Conservation (phyloP, 805 yeast genomes). For the Candida tammaniensis region DNA sequence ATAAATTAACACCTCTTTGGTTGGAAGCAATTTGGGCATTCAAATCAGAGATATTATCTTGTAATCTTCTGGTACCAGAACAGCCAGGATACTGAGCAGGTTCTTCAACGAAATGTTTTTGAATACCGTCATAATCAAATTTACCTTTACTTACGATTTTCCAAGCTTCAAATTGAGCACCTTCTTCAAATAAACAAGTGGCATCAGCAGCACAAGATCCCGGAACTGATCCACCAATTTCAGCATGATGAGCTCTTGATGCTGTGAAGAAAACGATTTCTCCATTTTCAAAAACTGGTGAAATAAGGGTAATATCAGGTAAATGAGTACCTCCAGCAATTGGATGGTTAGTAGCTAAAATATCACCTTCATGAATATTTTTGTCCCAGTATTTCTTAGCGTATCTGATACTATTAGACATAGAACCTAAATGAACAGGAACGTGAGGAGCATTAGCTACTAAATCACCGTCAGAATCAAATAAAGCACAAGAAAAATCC, state of each 20-base stretch:
- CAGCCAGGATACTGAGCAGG: conserved; percentile 16
- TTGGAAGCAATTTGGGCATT: conserved; percentile 87
- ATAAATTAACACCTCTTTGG: conserved; percentile 69
- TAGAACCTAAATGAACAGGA: conserved; percentile 83
- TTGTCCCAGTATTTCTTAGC: conserved; percentile 67
- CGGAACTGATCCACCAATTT: conserved; percentile 18
- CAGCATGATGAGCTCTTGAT: conserved; percentile 20
- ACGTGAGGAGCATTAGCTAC: conserved; percentile 88
- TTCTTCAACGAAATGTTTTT: conserved; percentile 13
- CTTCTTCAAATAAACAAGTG: conserved; percentile 15
- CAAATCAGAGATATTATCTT: conserved; percentile 44
- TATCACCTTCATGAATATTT: conserved; percentile 67
- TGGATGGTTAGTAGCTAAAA: conserved; percentile 75
- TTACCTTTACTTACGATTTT: conserved; percentile 15
- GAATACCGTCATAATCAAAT: conserved; percentile 16
- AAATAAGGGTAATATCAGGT: conserved; percentile 50
- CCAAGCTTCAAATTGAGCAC: conserved; percentile 15
- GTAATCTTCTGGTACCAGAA: conserved; percentile 16
- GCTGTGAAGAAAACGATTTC: conserved; percentile 15
- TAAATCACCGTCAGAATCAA: conserved; percentile 67
- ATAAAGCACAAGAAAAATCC: conserved; percentile 81
- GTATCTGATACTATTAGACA: conserved; percentile 72
- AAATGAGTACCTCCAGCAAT: conserved; percentile 79
- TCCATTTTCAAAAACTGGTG: conserved; percentile 18
- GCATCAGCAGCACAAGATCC: conserved; percentile 16